phyloP scores from a whole-genome alignment of 1,139 yeast genomes.

The Yamadazyma epiphylla region DNA sequence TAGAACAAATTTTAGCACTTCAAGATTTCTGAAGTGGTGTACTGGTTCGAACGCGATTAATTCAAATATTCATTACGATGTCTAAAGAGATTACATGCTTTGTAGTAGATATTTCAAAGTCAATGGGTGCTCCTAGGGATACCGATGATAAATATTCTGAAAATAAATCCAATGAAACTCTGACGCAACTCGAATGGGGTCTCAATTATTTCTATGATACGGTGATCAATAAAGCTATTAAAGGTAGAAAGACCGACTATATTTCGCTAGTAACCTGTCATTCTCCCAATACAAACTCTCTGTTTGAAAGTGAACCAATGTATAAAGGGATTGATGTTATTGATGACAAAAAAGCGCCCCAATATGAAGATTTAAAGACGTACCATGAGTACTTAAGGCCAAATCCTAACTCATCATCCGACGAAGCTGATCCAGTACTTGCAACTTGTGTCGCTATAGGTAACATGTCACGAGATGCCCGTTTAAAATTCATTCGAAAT shows the following conservation, averaged over 20 bases:
- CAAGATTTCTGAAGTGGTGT: too few species aligned
- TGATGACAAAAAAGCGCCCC: constrained; percentile 19
- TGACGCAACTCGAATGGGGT: constrained; percentile 34
- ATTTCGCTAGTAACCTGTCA: constrained; percentile 46
- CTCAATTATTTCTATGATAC: constrained; percentile 40
- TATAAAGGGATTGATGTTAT: constrained; percentile 26
- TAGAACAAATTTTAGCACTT: too few species aligned
- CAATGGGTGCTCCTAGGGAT: constrained; percentile 29
- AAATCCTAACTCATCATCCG: constrained; percentile 2
- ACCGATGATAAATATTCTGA: too few species aligned
- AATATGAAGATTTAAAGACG: constrained; percentile 17
- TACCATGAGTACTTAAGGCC: constrained; percentile 10
- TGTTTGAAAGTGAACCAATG: constrained; percentile 16
- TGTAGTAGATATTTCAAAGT: constrained; percentile 48
- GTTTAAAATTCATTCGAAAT: constrained; percentile 30
- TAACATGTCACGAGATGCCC: constrained; percentile 24
- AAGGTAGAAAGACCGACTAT: constrained; percentile 55
- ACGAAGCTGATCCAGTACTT: constrained; percentile 22
- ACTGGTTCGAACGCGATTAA: too few species aligned
- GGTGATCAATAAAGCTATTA: constrained; percentile 39
- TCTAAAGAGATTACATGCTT: constrained; percentile 49
- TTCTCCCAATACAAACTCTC: constrained; percentile 22
- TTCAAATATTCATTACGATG: too few species aligned
- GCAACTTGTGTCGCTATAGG: constrained; percentile 29
- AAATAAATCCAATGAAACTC: too few species aligned